Base-by-base conservation (phyloP, 305 asterid species). In the Plantago coronopus region DNA sequence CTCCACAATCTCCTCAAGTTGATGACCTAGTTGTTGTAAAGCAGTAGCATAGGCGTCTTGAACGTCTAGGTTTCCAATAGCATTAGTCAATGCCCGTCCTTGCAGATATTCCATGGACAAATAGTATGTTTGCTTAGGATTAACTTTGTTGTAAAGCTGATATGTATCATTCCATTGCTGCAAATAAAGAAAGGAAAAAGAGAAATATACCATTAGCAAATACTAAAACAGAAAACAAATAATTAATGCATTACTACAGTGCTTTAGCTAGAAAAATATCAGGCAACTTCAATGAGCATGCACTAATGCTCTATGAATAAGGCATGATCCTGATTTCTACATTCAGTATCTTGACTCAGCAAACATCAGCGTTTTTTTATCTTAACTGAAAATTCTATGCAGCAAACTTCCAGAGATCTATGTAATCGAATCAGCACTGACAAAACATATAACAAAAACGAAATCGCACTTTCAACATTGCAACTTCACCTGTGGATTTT, bases 91-190 rank as follows among this genome's bases (percentile, higher is more conserved):
- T 65, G 99, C 90, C 73, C 99, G 80, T 53, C 99, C 99, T 85
- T 93, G 99, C 70, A 93, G 96, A 81, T 87, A 93, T 69, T 93
- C 99, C 99, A 93, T 93, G 67, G 99, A 93, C 61, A 93, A 75
- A 74, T 93, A 93, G 93, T 93, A 93, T 15, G 96, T 93, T 63
- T 93, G 99, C 87, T 93, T 93, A 43, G 97, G 97, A 74, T 89
- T 91, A 48, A 69, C 83, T 81, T 89, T 78, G 85, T 94, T 87
- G 71, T 85, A 89, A 69, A 85, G 96, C 69, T 62, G 66, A 75
- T 94, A 94, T 15, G 99, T 94, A 57, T 94, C 95, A 57, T 89
- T 94, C 99, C 99, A 94, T 94, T 87, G 99, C 99, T 93, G 88
- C 34, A 27, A 27, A 27, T 57, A 31, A 55, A 22, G 50, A 48